Evolutionary conservation across 495 filamentous ascomycete genomes (phyloP), one percentile per base, ranked within the genome.

Genomic region (Aspergillus sparsus): DNA sequence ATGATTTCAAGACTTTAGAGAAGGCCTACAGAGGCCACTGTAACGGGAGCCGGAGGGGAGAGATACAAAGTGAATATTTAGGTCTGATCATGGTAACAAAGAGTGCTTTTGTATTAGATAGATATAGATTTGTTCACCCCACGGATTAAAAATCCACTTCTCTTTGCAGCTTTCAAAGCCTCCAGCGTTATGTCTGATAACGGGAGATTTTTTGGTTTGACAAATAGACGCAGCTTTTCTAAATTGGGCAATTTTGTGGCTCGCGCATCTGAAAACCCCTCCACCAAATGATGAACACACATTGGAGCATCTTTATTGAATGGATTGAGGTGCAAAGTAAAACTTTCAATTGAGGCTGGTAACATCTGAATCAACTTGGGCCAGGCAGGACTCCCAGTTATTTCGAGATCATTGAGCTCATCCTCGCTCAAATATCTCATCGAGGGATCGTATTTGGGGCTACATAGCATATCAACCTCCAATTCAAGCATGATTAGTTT

Each of bases 81-180:
- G n/a, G n/a, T n/a, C n/a, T 18, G 21, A 46, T 18, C 21, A 27
- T 27, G 21, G 21, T 27, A 27, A 27, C 21, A 27, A 27, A 27
- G 21, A 27, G 1, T 3, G 21, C 21, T 27, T 27, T 3, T 27
- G 3, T 27, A 55, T 36, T 41, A 41, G 16, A 55, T 10, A 55
- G 33, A n/a, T 15, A 18, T 41, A 1, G 52, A 41, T 55, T 33
- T 42, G 33, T 31, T 31, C 5, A 11, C 7, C n/a, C 41, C 27
- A 7, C 34, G 15, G 32, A 56, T 45, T 32, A n/a, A 37, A 34
- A 56, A 56, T 15, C 53, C 53, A 46, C 53, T 56, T 31, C 37
- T 46, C 37, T 56, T 56, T 27, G 53, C 53, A 44, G 53, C 53
- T 46, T 44, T 45, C 27, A 56, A 56, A 37, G 53, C 39, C 32